These are phyloP conservation scores for Salix arbutifolia DNA, from an alignment of 345 rosid species.

Conservation along the genomic window DNA sequence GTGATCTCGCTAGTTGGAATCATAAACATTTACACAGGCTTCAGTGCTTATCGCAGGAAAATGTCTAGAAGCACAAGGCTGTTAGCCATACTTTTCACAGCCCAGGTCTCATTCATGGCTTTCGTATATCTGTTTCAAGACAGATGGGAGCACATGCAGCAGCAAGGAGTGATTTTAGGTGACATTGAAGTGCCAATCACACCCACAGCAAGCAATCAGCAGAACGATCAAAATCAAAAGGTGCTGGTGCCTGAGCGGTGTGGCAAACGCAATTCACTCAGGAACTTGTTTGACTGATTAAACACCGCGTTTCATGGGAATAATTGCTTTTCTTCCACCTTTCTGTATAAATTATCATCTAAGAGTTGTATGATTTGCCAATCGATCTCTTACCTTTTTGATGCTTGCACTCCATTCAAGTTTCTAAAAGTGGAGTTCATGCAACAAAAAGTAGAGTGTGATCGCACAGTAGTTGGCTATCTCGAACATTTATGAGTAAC, in stretches of 20 bases:
- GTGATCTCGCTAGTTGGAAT: conserved; percentile 50
- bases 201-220: neutral
- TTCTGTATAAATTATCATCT: neutral
- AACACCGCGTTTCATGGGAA: neutral
- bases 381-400: conserved; percentile 9
- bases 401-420: conserved; percentile 10
- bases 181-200: conserved; percentile 15
- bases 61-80: conserved; percentile 42
- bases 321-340: neutral
- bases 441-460: conserved; percentile 20
- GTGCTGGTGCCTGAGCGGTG: conserved; percentile 38
- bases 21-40: conserved; percentile 77
- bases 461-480: neutral
- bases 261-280: conserved; percentile 67
- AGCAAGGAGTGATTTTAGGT: conserved; percentile 42
- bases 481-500: neutral
- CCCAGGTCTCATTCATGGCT: conserved; percentile 52
- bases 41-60: conserved; percentile 58
- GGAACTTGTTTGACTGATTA: conserved; percentile 56
- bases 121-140: conserved; percentile 77
- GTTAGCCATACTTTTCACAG: conserved; percentile 76
- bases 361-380: neutral
- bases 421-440: conserved; percentile 5
- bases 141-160: conserved; percentile 70
- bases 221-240: conserved; percentile 3